Conservation (phyloP, 768 basidiomycete genomes). For the Leccinum truebloodii region DNA sequence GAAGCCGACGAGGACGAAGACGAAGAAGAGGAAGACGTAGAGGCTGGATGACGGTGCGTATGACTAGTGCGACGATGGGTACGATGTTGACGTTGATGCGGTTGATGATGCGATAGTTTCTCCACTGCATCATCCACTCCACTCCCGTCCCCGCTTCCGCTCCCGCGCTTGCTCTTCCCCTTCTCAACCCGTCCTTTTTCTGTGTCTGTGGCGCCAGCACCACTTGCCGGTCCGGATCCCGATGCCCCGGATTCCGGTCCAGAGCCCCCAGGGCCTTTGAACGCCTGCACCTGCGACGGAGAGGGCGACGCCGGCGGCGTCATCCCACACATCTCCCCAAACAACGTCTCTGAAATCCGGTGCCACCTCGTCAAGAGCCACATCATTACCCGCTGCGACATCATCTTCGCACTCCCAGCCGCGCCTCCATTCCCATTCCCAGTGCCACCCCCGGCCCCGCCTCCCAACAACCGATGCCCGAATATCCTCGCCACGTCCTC, state of each 20-base stretch:
- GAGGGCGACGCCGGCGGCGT: constrained; percentile 15
- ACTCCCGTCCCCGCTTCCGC: neutral
- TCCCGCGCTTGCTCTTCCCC: constrained; percentile 11
- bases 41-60: neutral
- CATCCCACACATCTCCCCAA: constrained; percentile 29
- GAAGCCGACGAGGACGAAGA: constrained; percentile 6
- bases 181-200: constrained; percentile 16
- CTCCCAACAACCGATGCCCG: constrained; percentile 39
- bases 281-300: neutral
- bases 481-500: constrained; percentile 50
- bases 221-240: no score
- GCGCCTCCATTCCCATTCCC: no score
- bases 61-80: neutral
- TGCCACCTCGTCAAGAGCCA: constrained; percentile 35
- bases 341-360: constrained; percentile 27
- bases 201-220: no score
- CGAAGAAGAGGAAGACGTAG: constrained; percentile 22
- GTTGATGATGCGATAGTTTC: neutral
- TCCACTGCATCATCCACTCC: constrained; percentile 2
- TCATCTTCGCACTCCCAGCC: neutral
- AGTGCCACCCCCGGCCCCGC: no score
- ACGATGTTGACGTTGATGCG: neutral
- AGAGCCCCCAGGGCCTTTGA: neutral
- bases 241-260: neutral
- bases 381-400: constrained; percentile 32